Evolutionary conservation across 495 filamentous ascomycete species (phyloP), one percentile per base, ranked within the genome.

Genomic region (Saxispiralis lemnorum): DNA sequence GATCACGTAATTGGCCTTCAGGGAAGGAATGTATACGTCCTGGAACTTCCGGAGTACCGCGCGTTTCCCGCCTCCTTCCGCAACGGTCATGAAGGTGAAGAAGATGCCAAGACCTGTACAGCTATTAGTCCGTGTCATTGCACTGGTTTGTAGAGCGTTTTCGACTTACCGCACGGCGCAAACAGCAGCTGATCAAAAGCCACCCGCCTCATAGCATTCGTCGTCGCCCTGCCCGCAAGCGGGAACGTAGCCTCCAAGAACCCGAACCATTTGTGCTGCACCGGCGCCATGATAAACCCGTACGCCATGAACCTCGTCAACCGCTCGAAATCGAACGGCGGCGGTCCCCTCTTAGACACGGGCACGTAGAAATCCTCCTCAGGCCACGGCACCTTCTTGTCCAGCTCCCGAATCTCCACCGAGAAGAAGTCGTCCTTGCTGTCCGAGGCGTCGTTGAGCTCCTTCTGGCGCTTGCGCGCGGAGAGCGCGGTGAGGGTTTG

Each of bases 251-350:
- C 64, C n/a, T 78, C 79, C 40, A 99, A 69, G 57, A 94, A 84
- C 34, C 75, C 70, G 58, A 94, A 96, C 92, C 92, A 99, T 55
- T 81, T 79, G 63, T 92, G 93, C 59, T 95, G 87, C n/a, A 96
- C 51, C 6, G 89, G 92, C 10, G 92, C 85, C 79, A 96, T 92
- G 52, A 80, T 69, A 66, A 95, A 96, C 49, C 86, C 86, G 57
- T 93, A 99, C 0, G 79, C 76, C 80, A 94, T 93, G 67, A 99
- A 99, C 20, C 92, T 64, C 6, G 81, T 85, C 48, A 95, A 62
- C 31, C 92, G 74, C 61, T 93, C 86, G 54, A 96, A 96, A 59
- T 96, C 89, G 60, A 99, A 96, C 0, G 85, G 79, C 15, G 87
- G 79, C 13, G 79, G 69, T 2, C 53, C 42, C 34, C 63, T 63